Evolutionary conservation across 352 stramenopile species (phyloP).

Genomic region (Blastocystis sp.): DNA sequence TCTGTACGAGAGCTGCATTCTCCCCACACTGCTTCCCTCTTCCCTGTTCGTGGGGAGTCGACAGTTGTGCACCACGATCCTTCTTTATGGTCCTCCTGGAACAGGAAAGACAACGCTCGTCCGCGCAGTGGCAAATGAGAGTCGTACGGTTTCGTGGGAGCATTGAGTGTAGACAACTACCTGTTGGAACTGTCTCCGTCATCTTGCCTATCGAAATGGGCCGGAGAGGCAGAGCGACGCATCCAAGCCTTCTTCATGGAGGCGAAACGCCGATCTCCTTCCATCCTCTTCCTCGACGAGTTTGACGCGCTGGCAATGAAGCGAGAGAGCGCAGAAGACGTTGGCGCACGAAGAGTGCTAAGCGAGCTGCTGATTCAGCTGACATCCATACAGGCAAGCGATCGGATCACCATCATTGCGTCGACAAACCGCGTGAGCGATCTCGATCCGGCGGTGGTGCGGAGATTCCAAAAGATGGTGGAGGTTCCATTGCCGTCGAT

Average conservation of each 20-base stretch:
- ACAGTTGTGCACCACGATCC: constrained; percentile 47
- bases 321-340: constrained; percentile 3
- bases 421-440: constrained; percentile 43
- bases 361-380: constrained; percentile 66
- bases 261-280: neutral
- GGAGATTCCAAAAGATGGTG: constrained; percentile 54
- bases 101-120: constrained; percentile 67
- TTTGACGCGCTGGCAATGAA: constrained; percentile 50
- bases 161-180: constrained; percentile 42
- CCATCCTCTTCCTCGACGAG: constrained; percentile 60
- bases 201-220: constrained; percentile 44
- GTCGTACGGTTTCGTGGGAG: neutral
- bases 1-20: constrained; percentile 60
- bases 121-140: constrained; percentile 52
- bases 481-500: constrained; percentile 13
- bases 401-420: constrained; percentile 23
- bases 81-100: constrained; percentile 56
- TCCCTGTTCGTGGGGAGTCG: constrained; percentile 58
- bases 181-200: constrained; percentile 35
- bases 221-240: constrained; percentile 36
- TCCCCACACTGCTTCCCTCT: constrained; percentile 42
- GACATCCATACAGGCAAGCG: neutral
- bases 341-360: constrained; percentile 14
- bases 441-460: constrained; percentile 39
- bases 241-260: constrained; percentile 5